A percentile compares a stretch with the other conserved stretches of the same genome.
phyloP scores from a whole-genome alignment of 495 filamentous ascomycete genomes.

The Trypethelium eluteriae region DNA sequence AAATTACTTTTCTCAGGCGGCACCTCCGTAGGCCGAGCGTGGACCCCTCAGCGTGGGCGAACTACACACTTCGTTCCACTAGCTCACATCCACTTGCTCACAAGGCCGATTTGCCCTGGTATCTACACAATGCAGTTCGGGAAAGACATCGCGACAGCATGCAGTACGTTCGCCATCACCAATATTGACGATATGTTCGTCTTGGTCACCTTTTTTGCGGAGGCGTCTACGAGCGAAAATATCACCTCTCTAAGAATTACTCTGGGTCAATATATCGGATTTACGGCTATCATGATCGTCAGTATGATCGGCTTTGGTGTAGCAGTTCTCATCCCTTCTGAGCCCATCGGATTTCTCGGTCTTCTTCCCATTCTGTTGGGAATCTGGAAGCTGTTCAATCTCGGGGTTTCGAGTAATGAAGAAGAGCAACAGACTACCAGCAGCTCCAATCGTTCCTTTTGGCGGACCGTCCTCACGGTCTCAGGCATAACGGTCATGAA shows the following conservation, averaged over 20 bases:
- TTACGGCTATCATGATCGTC: constrained; percentile 20
- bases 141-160: constrained; percentile 20
- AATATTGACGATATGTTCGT: constrained; percentile 26
- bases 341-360: constrained; percentile 9
- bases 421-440: constrained; percentile 2
- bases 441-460: not conserved
- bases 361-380: constrained; percentile 5
- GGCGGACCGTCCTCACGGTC: constrained; percentile 19
- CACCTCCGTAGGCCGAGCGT: too few relatives aligned
- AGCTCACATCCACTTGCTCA: not conserved
- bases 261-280: constrained; percentile 22
- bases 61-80: constrained; percentile 6
- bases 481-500: constrained; percentile 19
- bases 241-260: constrained; percentile 20
- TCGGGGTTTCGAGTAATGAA: not conserved
- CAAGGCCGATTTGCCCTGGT: not conserved
- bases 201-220: constrained; percentile 22
- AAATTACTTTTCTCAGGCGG: too few relatives aligned
- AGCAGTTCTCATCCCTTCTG: constrained; percentile 16
- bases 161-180: constrained; percentile 22
- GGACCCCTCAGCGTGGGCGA: too few relatives aligned
- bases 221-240: constrained; percentile 16
- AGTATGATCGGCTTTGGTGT: constrained; percentile 22
- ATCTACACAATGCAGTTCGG: constrained; percentile 19
- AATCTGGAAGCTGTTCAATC: constrained; percentile 6